phyloP scores from a whole-genome alignment of 805 yeast genomes.

The Wickerhamomyces bovis region DNA sequence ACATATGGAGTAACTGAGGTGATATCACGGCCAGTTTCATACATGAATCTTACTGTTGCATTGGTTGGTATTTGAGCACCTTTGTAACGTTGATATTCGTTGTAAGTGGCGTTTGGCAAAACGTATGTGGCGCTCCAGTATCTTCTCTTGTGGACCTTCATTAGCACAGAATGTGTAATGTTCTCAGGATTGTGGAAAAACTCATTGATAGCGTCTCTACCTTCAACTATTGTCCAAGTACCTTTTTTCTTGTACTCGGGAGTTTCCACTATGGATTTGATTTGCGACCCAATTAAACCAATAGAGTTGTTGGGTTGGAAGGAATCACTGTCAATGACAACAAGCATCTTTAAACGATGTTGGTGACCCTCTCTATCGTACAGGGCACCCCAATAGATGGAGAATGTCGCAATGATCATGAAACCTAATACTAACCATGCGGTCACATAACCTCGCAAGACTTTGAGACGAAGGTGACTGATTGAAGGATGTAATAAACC shows the following conservation, averaged over 20 bases:
- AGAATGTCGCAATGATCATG: conserved; percentile 29
- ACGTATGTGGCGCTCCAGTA: conserved; percentile 64
- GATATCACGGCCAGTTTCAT: conserved; percentile 63
- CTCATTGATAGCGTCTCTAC: conserved; percentile 20
- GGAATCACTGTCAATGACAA: conserved; percentile 29
- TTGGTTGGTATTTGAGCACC: conserved; percentile 27
- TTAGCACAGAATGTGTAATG: conserved; percentile 32
- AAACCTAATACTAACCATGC: conserved; percentile 26
- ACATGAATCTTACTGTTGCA: conserved; percentile 36
- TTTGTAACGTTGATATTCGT: conserved; percentile 18
- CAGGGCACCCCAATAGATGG: conserved; percentile 34
- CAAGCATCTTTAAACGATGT: conserved; percentile 24
- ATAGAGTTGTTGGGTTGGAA: conserved; percentile 11
- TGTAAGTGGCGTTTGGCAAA: conserved; percentile 38
- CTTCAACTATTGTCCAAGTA: conserved; percentile 29
- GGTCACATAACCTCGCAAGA: conserved; percentile 7
- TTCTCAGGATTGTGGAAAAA: conserved; percentile 16
- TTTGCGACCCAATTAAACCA: conserved; percentile 25
- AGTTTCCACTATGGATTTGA: conserved; percentile 34
- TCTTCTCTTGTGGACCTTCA: conserved; percentile 44
- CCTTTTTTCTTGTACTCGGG: conserved; percentile 50
- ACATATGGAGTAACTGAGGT: conserved; percentile 40
- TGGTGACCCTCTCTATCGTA: conserved; percentile 23
- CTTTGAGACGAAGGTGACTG: conserved; percentile 9
- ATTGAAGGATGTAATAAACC: conserved; percentile 11